Percentiles rank a stretch among this genome's conserved stretches.
phyloP scores from a whole-genome alignment of 1,284 basidiomycete species.

The Fereydounia khargensis region DNA sequence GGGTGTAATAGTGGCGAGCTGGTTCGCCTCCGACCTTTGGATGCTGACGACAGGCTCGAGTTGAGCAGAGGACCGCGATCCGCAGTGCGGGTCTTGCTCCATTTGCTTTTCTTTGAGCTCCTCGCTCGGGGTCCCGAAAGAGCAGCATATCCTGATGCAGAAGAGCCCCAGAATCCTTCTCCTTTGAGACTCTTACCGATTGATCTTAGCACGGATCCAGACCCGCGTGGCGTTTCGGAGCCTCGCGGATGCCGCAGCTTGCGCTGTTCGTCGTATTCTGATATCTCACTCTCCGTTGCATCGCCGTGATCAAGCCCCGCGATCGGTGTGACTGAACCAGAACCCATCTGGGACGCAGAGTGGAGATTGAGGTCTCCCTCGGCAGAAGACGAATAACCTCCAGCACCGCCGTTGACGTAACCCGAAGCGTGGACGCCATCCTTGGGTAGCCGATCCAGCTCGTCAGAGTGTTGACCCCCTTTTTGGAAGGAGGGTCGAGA shows the following conservation, averaged over 20 bases:
- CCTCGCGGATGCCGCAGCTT: conserved; percentile 18
- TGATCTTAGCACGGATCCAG: conserved; percentile 17
- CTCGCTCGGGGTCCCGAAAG: conserved; percentile 17
- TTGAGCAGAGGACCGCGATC: not conserved
- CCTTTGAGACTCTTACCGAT: conserved; percentile 19
- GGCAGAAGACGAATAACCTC: conserved; percentile 35
- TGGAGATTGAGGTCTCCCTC: conserved; percentile 32
- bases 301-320: conserved; percentile 18
- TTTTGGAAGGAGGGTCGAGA: too few species aligned
- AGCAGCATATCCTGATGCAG: conserved; percentile 7
- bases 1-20: conserved; percentile 18
- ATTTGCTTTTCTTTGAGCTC: conserved; percentile 23
- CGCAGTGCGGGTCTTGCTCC: conserved; percentile 1
- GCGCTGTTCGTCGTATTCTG: conserved; percentile 33
- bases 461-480: too few species aligned
- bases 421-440: too few species aligned
- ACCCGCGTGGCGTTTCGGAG: conserved; percentile 4
- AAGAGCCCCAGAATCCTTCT: conserved; percentile 25
- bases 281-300: conserved; percentile 36
- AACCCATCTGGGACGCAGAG: conserved; percentile 15
- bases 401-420: not conserved
- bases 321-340: conserved; percentile 25
- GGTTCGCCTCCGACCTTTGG: conserved; percentile 13
- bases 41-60: not conserved
- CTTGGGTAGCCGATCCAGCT: too few species aligned